Conservation (phyloP, 1,284 basidiomycete species). For the Clitocybe nebularis region DNA sequence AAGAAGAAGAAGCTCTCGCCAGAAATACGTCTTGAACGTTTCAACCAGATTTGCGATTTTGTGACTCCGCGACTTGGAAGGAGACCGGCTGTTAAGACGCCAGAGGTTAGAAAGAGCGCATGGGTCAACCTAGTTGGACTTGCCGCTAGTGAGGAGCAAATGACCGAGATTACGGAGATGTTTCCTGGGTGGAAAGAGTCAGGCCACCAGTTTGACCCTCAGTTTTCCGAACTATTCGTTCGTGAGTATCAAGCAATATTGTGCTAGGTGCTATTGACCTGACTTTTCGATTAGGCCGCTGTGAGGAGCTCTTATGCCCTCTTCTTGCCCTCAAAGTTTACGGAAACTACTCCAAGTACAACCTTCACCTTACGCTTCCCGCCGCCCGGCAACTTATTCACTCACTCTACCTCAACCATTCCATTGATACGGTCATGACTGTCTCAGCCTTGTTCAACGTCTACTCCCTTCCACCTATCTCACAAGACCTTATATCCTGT, state of each 20-base stretch:
- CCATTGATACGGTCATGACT: conserved; percentile 45
- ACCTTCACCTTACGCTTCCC: conserved; percentile 45
- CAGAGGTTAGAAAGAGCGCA: conserved; percentile 27
- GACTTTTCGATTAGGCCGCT: conserved; percentile 42
- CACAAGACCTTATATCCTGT: conserved; percentile 52
- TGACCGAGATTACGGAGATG: conserved; percentile 39
- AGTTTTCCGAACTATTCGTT: conserved; percentile 43
- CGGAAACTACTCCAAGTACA: conserved; percentile 57
- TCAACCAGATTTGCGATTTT: conserved; percentile 23
- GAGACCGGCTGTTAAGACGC: conserved; percentile 23
- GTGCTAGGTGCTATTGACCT: background rate
- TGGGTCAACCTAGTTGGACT: conserved; percentile 53
- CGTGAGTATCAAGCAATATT: conserved; percentile 35
- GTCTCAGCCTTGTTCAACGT: conserved; percentile 48
- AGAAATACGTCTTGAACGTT: conserved; percentile 19
- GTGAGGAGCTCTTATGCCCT: conserved; percentile 51
- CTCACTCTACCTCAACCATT: conserved; percentile 42
- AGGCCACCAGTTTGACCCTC: conserved; percentile 34
- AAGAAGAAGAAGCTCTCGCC: conserved; percentile 18
- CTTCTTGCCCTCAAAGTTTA: conserved; percentile 56
- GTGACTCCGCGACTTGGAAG: conserved; percentile 28
- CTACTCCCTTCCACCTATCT: conserved; percentile 48
- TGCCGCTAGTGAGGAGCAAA: conserved; percentile 43
- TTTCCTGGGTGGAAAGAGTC: conserved; percentile 52
- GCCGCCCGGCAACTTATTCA: conserved; percentile 53